These are phyloP conservation scores for Dendrobium officinale DNA, from an alignment of 106 monocot genomes.

Conservation along the genomic window DNA sequence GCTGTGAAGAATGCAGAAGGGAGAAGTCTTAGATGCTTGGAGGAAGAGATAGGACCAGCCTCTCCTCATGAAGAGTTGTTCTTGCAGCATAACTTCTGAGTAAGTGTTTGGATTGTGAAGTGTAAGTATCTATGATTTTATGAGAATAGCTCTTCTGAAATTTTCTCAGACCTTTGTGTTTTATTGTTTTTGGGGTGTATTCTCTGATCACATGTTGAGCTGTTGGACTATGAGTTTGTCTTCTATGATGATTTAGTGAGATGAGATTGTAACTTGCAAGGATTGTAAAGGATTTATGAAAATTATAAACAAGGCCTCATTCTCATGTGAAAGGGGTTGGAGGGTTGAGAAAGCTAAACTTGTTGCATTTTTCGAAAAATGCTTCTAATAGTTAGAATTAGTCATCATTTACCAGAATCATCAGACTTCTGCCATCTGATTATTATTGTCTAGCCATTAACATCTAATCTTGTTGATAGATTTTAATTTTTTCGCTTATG, in stretches of 20 bases:
- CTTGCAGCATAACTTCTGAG: slow-evolving; percentile 94
- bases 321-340: no score
- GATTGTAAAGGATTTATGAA: not conserved
- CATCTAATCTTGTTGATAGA: no score
- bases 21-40: slow-evolving; percentile 60
- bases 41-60: slow-evolving; percentile 95
- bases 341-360: no score
- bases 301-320: no score
- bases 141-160: not conserved
- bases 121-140: not conserved
- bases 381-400: no score
- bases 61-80: slow-evolving; percentile 82
- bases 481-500: no score
- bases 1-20: slow-evolving; percentile 35
- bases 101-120: not conserved
- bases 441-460: no score
- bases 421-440: no score
- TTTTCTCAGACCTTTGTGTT: not conserved
- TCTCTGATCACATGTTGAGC: not conserved
- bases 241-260: not conserved
- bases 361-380: no score
- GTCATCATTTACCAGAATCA: no score
- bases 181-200: not conserved
- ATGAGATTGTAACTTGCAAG: not conserved
- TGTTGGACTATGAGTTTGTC: not conserved